A percentile compares a stretch with the other conserved stretches of the same genome.
phyloP scores from a whole-genome alignment of 495 filamentous ascomycete genomes.

The Podospora australis region DNA sequence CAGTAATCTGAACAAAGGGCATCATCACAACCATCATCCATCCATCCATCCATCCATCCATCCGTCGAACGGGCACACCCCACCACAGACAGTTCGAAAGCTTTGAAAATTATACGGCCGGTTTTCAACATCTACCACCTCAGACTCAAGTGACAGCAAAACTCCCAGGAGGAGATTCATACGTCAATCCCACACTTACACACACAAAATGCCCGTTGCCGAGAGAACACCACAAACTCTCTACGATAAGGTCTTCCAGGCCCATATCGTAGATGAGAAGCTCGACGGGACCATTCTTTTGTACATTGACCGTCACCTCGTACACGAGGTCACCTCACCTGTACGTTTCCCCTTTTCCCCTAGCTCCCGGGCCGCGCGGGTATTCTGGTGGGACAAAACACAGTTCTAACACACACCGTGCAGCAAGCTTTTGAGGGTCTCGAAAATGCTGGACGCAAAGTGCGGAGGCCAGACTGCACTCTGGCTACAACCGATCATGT shows the following conservation, averaged over 20 bases:
- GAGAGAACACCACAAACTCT: constrained; percentile 75
- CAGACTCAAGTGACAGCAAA: background rate
- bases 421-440: constrained; percentile 97
- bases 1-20: background rate
- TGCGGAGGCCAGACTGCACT: constrained; percentile 92
- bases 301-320: constrained; percentile 93
- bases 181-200: background rate
- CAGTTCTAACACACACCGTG: background rate
- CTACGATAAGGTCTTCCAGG: constrained; percentile 95
- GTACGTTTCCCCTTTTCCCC: too few relatives aligned
- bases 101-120: too few relatives aligned
- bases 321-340: constrained; percentile 97
- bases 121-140: too few relatives aligned
- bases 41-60: background rate
- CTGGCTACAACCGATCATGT: constrained; percentile 96
- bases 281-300: constrained; percentile 86
- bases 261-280: constrained; percentile 90
- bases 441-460: constrained; percentile 74
- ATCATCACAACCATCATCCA: background rate
- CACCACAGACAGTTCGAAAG: too few relatives aligned
- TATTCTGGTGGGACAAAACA: background rate
- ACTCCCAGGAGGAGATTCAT: constrained; percentile 1
- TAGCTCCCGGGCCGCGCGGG: background rate
- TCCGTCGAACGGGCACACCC: background rate
- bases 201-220: constrained; percentile 66